Evolutionary conservation across 2,329 filamentous ascomycete species (phyloP), one percentile per base, ranked within the genome.

Genomic region (Fusarium marasasianum): DNA sequence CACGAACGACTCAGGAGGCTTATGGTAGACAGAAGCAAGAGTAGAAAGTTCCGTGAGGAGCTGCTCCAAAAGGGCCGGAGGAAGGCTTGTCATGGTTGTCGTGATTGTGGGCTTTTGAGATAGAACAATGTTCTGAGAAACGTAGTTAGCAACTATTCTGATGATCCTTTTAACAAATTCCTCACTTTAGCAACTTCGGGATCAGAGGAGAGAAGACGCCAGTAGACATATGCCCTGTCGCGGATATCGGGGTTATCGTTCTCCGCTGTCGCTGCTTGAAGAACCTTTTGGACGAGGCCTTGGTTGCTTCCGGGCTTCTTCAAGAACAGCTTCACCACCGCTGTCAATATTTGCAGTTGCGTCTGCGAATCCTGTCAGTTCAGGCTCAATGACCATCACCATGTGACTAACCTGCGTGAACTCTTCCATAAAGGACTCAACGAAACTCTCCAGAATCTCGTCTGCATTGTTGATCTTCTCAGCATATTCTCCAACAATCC

Each of bases 401-500:
- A 55, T 24, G 18, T 14, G 47, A 82, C 89, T 76, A 81, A 94
- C 93, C 87, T 97, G 96, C 59, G 95, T 96, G 80, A 98, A 98
- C 82, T 99, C 96, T 81, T 98, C 96, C 82, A 93, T 93, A 82
- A 99, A 98, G 2, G 91, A 92, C 63, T 98, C 96, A 18, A 98
- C 96, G 80, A 99, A 99, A 24, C 93, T 92, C 59, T 91, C 89
- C 67, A 99, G 84, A 72, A 99, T 98, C 77, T 98, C 94, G 73
- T 95, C 95, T n/a, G 96, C 96, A 78, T 99, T 98, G 85, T 91
- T 97, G 80, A 99, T 99, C 87, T 99, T 99, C 86, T 99, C 96
- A 2, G 96, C 96, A 81, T 99, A 99, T 82, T 99, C 96, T 76
- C 96, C 96, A 11, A 99, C 96, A 76, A 99, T 98, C 96, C 96